Percentiles rank a stretch among this genome's conserved stretches.
These are phyloP conservation scores for Plasmodium vinckei DNA, from an alignment of 169 alveolate genomes.

Conservation along the genomic window DNA sequence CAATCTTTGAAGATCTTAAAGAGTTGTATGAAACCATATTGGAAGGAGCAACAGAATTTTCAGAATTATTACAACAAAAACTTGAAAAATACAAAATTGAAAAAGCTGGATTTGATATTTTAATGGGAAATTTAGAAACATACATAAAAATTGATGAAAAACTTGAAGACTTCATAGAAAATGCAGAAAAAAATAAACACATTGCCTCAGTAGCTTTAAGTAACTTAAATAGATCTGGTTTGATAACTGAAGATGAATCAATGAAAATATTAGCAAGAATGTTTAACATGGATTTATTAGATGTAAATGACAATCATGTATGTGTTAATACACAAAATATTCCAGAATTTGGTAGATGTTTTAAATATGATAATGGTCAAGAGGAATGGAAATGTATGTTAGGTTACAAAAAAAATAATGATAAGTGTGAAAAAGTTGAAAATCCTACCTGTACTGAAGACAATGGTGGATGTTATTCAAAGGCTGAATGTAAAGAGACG, in stretches of 20 bases:
- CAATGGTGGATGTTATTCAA: constrained; percentile 69
- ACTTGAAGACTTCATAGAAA: background rate
- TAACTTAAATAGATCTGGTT: background rate
- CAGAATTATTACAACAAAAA: background rate
- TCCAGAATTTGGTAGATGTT: constrained; percentile 59
- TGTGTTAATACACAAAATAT: constrained; percentile 4
- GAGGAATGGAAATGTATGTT: constrained; percentile 71
- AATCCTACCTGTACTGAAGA: too few relatives aligned
- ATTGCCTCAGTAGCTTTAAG: background rate
- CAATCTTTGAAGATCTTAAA: constrained; percentile 20
- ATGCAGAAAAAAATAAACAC: background rate
- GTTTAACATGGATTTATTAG: background rate
- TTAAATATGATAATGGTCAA: constrained; percentile 19
- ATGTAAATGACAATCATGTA: background rate
- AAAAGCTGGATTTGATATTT: background rate
- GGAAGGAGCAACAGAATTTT: background rate
- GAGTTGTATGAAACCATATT: constrained; percentile 2
- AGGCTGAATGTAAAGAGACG: constrained; percentile 15
- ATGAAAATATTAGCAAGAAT: constrained; percentile 8
- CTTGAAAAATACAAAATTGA: background rate
- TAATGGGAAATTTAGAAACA: background rate
- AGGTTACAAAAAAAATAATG: constrained; percentile 7
- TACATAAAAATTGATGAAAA: constrained; percentile 2
- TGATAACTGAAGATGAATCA: background rate
- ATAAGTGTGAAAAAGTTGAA: constrained; percentile 24